phyloP scores from a whole-genome alignment of 2,329 filamentous ascomycete genomes.

The Sporothrix pallida region DNA sequence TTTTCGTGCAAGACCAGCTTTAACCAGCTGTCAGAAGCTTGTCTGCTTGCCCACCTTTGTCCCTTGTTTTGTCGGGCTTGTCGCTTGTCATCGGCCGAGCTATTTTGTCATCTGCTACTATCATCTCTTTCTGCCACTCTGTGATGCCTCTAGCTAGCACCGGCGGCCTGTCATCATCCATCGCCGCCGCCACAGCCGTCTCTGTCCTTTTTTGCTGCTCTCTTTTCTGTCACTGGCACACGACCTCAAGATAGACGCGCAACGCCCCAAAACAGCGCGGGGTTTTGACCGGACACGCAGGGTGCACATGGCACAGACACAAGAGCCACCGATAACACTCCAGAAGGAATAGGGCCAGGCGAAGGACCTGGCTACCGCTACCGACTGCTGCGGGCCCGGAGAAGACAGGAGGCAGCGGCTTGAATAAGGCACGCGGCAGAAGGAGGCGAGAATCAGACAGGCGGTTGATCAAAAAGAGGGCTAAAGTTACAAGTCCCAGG shows the following conservation, averaged over 20 bases:
- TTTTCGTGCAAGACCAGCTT: background rate
- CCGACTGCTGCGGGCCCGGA: background rate
- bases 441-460: background rate
- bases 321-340: background rate
- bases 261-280: background rate
- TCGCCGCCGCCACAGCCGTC: background rate
- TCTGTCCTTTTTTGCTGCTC: background rate
- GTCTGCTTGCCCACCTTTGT: background rate
- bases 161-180: background rate
- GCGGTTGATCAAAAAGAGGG: background rate
- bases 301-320: slow-evolving; percentile 8
- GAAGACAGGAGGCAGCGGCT: background rate
- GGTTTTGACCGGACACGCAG: background rate
- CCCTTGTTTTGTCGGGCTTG: background rate
- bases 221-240: background rate
- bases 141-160: background rate
- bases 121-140: background rate
- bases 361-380: background rate
- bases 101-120: background rate
- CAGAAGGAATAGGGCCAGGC: background rate
- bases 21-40: background rate
- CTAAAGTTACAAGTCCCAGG: slow-evolving; percentile 15
- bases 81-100: background rate
- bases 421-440: slow-evolving; percentile 6
- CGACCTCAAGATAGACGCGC: background rate